A percentile compares a stretch with the other conserved stretches of the same genome.
These are phyloP conservation scores for Tetrahymena elliotti DNA, from an alignment of 73 alveolate genomes.

Conservation along the genomic window DNA sequence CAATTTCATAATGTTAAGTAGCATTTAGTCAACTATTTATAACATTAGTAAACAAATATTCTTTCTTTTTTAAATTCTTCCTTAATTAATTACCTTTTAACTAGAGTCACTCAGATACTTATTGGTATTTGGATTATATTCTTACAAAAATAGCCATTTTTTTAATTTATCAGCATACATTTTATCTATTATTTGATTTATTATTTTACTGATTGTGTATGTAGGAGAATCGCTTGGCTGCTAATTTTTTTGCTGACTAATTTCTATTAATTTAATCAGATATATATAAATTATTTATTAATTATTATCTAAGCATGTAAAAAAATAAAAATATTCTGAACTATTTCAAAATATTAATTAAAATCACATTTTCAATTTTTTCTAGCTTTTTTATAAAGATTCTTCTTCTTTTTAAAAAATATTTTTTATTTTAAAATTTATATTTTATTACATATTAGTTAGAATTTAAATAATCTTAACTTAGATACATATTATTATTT, in stretches of 20 bases:
- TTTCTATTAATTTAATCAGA: background rate
- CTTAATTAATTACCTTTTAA: background rate
- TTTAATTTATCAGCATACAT: background rate
- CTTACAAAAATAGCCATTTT: background rate
- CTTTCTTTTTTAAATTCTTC: background rate
- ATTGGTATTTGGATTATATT: background rate
- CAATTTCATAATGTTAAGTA: background rate
- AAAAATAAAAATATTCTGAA: no score
- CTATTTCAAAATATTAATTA: background rate
- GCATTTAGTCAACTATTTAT: background rate
- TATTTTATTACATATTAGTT: no score
- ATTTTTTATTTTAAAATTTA: no score
- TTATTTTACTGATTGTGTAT: background rate
- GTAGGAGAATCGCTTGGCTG: background rate
- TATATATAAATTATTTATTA: no score
- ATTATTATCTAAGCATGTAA: background rate
- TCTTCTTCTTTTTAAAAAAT: no score
- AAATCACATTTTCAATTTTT: no score
- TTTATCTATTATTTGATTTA: background rate
- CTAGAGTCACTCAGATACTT: background rate
- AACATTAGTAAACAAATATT: background rate
- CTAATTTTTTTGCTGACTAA: background rate
- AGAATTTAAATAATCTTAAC: no score
- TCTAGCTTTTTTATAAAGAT: background rate
- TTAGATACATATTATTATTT: no score